Evolutionary conservation across 2,329 filamentous ascomycete species (phyloP).

Genomic region (Aspergillus sp.): DNA sequence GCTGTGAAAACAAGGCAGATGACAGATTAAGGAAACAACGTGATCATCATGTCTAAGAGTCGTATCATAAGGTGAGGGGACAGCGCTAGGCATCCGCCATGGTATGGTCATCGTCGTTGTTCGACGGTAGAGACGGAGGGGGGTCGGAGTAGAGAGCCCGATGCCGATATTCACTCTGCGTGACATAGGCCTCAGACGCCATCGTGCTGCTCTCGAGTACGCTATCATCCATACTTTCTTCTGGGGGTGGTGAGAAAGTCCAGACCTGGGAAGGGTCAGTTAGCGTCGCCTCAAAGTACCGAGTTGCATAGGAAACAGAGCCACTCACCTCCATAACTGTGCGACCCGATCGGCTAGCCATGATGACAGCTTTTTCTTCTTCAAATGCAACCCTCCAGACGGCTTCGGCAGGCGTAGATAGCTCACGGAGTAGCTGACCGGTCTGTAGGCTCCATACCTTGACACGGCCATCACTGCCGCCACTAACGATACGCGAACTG

Average conservation of each 20-base stretch:
- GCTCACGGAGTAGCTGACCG: constrained; percentile 82
- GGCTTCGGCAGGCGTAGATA: constrained; percentile 86
- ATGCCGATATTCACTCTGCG: constrained; percentile 17
- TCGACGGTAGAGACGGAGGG: constrained; percentile 23
- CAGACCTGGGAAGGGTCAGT: constrained; percentile 64
- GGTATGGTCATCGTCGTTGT: constrained; percentile 29
- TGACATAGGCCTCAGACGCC: constrained; percentile 27
- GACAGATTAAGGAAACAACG: constrained; percentile 6
- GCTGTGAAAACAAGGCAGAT: neutral
- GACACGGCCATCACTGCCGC: constrained; percentile 93
- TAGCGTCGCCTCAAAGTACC: constrained; percentile 2
- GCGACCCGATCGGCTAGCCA: constrained; percentile 78
- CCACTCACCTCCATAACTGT: constrained; percentile 95
- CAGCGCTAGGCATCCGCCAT: constrained; percentile 32
- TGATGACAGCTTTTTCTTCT: constrained; percentile 95
- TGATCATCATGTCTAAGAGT: constrained; percentile 12
- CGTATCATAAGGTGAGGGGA: constrained; percentile 5
- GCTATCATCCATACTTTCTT: constrained; percentile 27
- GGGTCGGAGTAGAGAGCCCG: constrained; percentile 32
- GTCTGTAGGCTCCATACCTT: constrained; percentile 98
- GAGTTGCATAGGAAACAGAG: neutral
- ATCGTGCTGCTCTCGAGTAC: constrained; percentile 31
- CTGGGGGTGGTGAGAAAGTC: constrained; percentile 79
- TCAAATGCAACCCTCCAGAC: constrained; percentile 99
- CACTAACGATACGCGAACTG: constrained; percentile 89